These are phyloP conservation scores for Populus simonii DNA, from an alignment of 345 rosid genomes.

Conservation along the genomic window DNA sequence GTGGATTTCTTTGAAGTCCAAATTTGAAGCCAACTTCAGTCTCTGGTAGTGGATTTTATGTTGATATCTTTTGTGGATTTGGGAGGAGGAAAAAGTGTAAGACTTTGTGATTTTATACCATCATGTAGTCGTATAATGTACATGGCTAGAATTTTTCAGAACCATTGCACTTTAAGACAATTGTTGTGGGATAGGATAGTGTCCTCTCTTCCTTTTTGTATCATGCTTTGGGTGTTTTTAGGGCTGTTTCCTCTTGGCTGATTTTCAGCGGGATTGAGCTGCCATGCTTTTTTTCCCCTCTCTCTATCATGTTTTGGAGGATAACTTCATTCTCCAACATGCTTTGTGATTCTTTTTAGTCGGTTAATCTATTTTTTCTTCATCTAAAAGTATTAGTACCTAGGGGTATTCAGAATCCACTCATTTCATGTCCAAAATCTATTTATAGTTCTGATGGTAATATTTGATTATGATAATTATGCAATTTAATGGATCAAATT, in stretches of 20 bases:
- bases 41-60: background rate
- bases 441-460: background rate
- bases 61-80: background rate
- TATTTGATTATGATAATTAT: too few species aligned
- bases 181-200: background rate
- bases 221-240: background rate
- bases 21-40: background rate
- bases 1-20: background rate
- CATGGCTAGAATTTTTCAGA: background rate
- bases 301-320: background rate
- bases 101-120: background rate
- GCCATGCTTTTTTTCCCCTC: background rate
- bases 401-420: background rate
- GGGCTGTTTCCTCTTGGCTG: background rate
- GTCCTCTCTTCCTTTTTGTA: background rate
- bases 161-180: background rate
- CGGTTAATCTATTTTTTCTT: background rate
- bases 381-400: background rate
- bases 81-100: background rate
- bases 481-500: background rate
- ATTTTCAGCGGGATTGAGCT: background rate
- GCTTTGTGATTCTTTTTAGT: background rate
- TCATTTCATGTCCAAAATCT: background rate
- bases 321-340: background rate
- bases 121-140: too few species aligned